Base-by-base conservation (phyloP, 495 filamentous ascomycete species). In the Podospora anserina region DNA sequence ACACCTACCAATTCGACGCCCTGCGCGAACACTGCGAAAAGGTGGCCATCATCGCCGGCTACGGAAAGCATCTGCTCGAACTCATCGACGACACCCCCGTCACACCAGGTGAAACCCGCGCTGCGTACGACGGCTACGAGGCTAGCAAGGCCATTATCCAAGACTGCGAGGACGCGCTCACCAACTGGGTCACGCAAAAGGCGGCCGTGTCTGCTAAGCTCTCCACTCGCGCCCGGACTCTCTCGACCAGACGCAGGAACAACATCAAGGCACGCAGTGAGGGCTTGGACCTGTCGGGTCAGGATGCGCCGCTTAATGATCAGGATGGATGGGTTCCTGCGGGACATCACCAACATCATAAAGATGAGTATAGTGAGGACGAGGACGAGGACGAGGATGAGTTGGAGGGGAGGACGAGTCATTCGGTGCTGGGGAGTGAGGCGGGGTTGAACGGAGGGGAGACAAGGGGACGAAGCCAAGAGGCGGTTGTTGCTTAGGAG, bases 61-160 rank as follows among this genome's bases (percentile, higher is more conserved):
- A 91, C 79, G 95, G 95, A 65, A 99, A 98, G 86, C 96, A 99
- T 78, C 85, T 99, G 0, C 83, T 99, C 19, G 93, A 97, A 74
- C 87, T 99, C 54, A 88, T 99, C 68, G 96, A 99, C 78, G 95
- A 98, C 75, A 95, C 92, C 5, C 94, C 95, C 3, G 95, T 99
- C 63, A 99, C 95, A 4, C 95, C 95, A 5, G 95, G 95, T 69
- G 95, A 99, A 85, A 98, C 95, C 13, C 92, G 95, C 69, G 86
- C 92, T 58, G 93, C 96, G 0, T 99, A 99, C 78, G 95, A 99
- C 75, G 96, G 95, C 69, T 99, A 99, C 78, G 95, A 99, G 73
- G 94, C 94, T 69, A 95, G 91, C 87, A 98, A 98, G 83, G 93
- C 91, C 65, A 98, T 99, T 82, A 98, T 99, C 79, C 96, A 98